Conservation (phyloP, 2,329 filamentous ascomycete species). For the Penicillium decumbens region DNA sequence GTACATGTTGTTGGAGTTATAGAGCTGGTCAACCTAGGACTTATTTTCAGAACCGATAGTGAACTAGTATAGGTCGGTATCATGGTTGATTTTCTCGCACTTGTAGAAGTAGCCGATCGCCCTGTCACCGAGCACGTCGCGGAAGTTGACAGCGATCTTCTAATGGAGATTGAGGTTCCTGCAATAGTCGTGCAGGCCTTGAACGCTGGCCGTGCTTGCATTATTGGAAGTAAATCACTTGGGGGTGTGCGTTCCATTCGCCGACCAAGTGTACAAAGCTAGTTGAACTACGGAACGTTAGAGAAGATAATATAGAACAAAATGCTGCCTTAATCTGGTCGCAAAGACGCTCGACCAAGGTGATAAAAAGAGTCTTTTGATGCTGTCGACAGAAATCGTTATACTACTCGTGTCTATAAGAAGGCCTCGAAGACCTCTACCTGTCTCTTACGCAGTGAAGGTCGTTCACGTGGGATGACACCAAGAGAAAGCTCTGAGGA, state of each 20-base stretch:
- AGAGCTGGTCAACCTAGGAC: slow-evolving; percentile 18
- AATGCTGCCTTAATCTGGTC: background rate
- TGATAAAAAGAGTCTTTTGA: background rate
- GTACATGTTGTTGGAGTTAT: slow-evolving; percentile 2
- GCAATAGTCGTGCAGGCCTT: slow-evolving; percentile 19
- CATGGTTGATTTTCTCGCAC: slow-evolving; percentile 18
- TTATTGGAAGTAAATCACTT: slow-evolving; percentile 19
- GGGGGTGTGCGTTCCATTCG: slow-evolving; percentile 21
- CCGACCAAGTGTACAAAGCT: slow-evolving; percentile 17
- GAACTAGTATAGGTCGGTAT: slow-evolving; percentile 24
- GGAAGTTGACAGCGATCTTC: slow-evolving; percentile 21
- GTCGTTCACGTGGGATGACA: too few relatives aligned
- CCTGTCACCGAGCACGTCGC: slow-evolving; percentile 17
- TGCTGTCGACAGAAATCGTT: background rate
- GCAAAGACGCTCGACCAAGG: background rate
- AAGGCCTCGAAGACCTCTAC: background rate
- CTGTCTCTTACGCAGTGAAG: too few relatives aligned
- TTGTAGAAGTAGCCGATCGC: slow-evolving; percentile 22
- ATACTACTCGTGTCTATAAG: background rate
- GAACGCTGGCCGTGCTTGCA: slow-evolving; percentile 5
- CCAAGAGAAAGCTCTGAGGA: too few relatives aligned
- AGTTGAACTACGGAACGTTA: too few relatives aligned
- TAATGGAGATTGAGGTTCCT: slow-evolving; percentile 23
- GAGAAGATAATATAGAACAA: background rate
- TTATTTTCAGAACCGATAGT: slow-evolving; percentile 17